Evolutionary conservation across 352 stramenopile genomes (phyloP), one percentile per base, ranked within the genome.

Genomic region (Blastocystis sp.): DNA sequence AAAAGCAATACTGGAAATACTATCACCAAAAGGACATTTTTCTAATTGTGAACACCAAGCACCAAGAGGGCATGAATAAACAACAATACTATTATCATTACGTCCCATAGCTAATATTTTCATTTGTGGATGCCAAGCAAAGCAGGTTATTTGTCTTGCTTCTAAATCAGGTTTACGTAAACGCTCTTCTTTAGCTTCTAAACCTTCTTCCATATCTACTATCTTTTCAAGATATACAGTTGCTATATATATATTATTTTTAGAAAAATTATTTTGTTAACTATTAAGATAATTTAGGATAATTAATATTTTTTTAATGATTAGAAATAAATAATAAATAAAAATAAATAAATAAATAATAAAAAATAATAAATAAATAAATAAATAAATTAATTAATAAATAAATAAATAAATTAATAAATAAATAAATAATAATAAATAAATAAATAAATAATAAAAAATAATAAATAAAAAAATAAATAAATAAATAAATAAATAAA

Each of bases 51-150:
- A 24, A 32, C 32, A 62, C 52, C 52, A 62, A 0, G 52, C 16
- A 16, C 52, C 35, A 39, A 52, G 19, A 37, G 52, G 35, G 24
- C 52, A 62, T 9, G 52, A 62, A 23, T 62, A 62, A 6, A 62
- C 16, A 1, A 62, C 35, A 27, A 62, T 62, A 1, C 23, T 40
- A 34, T 42, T 52, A 34, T 62, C 52, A n/a, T 31, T 13, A 32
- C 52, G 36, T 4, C 25, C 52, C 25, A 46, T 30, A 23, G 52
- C 52, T 5, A 62, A 41, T 19, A 62, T 34, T 30, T 62, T 62
- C 52, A 62, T 62, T 34, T 62, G 52, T 13, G 52, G 52, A 41
- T 62, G 52, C 52, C 52, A 62, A n/a, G 24, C 41, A 5, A 62
- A 54, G 40, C 52, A 62, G 6, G n/a, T 52, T 21, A 62, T 62